These are phyloP conservation scores for Monosporascus sp. DNA, from an alignment of 2,329 filamentous ascomycete species.

Conservation along the genomic window DNA sequence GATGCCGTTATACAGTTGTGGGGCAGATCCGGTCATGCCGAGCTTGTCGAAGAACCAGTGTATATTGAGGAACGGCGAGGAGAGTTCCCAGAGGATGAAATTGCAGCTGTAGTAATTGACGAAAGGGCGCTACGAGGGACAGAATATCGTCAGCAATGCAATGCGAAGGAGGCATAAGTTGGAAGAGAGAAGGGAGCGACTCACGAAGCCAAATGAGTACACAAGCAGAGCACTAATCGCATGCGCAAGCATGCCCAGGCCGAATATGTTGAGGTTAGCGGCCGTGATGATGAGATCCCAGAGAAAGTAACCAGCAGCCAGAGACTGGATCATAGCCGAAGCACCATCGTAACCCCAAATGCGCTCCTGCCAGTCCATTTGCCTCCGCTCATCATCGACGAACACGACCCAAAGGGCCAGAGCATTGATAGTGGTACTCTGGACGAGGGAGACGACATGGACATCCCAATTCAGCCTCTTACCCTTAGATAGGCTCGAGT, in stretches of 20 bases:
- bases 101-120: constrained; percentile 75
- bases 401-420: constrained; percentile 72
- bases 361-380: constrained; percentile 62
- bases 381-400: constrained; percentile 59
- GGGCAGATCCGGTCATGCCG: constrained; percentile 66
- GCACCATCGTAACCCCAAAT: constrained; percentile 75
- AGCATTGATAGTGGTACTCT: constrained; percentile 66
- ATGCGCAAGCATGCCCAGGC: constrained; percentile 71
- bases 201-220: constrained; percentile 74
- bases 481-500: constrained; percentile 54
- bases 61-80: constrained; percentile 78
- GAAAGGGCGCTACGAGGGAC: constrained; percentile 61
- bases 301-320: constrained; percentile 77
- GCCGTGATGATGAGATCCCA: constrained; percentile 74
- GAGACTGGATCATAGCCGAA: constrained; percentile 66
- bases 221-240: constrained; percentile 69
- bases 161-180: neutral
- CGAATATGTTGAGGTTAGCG: constrained; percentile 66
- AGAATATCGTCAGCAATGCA: neutral
- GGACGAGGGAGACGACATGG: constrained; percentile 77
- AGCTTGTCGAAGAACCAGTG: constrained; percentile 93
- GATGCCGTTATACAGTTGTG: constrained; percentile 75
- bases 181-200: constrained; percentile 28
- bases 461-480: constrained; percentile 80
- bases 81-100: constrained; percentile 86